Percentiles rank a stretch among this genome's conserved stretches.
Evolutionary conservation across 2,329 filamentous ascomycete genomes (phyloP).

Genomic region (Ceratocystis cacaofunesta): DNA sequence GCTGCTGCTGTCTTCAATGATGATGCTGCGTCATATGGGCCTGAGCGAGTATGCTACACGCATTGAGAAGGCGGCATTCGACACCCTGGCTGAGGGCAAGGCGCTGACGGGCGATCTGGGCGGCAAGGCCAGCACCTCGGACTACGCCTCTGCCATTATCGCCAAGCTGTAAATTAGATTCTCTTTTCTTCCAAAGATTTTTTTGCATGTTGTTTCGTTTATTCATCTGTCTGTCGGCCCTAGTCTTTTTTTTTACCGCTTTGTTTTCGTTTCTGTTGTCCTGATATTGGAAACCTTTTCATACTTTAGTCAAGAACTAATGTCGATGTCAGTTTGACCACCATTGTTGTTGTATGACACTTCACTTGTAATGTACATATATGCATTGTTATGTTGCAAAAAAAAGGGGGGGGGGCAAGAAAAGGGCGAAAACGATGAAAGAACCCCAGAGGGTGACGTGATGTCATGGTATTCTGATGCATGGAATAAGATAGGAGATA

Average conservation of each 20-base stretch:
- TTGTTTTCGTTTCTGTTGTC: too few species aligned
- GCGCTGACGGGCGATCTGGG: conserved; percentile 88
- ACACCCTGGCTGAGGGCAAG: conserved; percentile 92
- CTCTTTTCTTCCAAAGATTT: neutral
- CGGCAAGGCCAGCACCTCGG: conserved; percentile 86
- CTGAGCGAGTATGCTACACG: conserved; percentile 67
- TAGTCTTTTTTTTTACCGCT: neutral
- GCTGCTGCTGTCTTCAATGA: conserved; percentile 86
- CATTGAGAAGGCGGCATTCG: conserved; percentile 92
- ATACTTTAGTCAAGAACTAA: too few species aligned
- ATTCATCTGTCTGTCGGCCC: neutral
- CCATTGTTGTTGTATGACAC: too few species aligned
- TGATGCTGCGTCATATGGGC: conserved; percentile 99
- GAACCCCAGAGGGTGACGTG: too few species aligned
- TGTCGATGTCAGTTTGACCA: too few species aligned
- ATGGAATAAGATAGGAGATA: too few species aligned
- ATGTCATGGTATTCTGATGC: too few species aligned
- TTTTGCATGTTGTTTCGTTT: neutral
- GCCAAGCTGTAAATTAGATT: conserved; percentile 38
- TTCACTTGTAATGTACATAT: too few species aligned
- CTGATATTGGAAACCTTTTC: too few species aligned
- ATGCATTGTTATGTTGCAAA: too few species aligned
- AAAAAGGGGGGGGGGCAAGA: too few species aligned
- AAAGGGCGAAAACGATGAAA: too few species aligned
- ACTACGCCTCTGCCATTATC: conserved; percentile 91